Conservation (phyloP, 2,329 filamentous ascomycete genomes). For the Beauveria brongniartii region DNA sequence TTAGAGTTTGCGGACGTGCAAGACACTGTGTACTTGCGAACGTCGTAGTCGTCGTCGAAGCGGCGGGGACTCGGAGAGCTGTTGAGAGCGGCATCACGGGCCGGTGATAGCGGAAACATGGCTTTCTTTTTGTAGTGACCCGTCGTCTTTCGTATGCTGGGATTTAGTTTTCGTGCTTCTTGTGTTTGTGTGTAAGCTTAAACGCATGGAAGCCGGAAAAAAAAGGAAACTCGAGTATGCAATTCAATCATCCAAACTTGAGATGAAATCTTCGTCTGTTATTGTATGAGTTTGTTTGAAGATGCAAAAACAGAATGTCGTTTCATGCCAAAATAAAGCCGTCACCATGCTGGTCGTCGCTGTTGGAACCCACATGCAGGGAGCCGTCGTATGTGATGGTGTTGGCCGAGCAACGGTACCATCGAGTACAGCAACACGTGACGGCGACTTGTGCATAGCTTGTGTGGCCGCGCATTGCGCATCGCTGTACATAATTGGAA, state of each 20-base stretch:
- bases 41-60: constrained; percentile 27
- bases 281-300: background rate
- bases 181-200: background rate
- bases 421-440: background rate
- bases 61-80: constrained; percentile 21
- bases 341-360: background rate
- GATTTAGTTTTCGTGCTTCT: background rate
- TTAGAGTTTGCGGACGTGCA: constrained; percentile 13
- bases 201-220: background rate
- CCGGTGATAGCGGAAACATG: constrained; percentile 34
- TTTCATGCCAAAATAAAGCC: background rate
- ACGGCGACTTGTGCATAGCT: background rate
- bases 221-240: background rate
- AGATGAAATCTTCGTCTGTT: background rate
- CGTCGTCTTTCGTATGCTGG: background rate
- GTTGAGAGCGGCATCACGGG: constrained; percentile 30
- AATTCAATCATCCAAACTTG: background rate
- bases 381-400: background rate
- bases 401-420: constrained; percentile 8
- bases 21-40: constrained; percentile 20
- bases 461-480: background rate
- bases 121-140: constrained; percentile 12
- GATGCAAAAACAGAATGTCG: background rate
- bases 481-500: background rate
- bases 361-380: background rate